Base-by-base conservation (phyloP, 2,329 filamentous ascomycete genomes). In the Calonectria ilicicola region DNA sequence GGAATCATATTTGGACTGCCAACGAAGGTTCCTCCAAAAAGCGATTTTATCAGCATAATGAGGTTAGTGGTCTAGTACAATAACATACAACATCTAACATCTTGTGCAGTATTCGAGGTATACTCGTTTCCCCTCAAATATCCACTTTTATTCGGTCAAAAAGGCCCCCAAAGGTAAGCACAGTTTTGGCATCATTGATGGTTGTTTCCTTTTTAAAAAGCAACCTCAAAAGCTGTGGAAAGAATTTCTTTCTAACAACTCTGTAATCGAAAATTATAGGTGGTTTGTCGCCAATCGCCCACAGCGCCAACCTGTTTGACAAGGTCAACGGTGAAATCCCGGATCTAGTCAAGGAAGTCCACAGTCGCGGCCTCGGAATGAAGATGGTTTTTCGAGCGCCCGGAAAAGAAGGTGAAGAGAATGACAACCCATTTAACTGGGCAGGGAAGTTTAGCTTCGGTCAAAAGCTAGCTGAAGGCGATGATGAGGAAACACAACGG, bases 11-110 rank as follows among this genome's bases (percentile, higher is more conserved):
- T 14, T 74, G 73, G 70, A 74, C 73, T 2, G 73, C 73, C 14
- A 74, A 74, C 23, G 73, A 74, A 38, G 73, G 73, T 2, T 70
- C 70, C 5, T 53, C 70, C 1, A 42, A 68, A n/a, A 70, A 60
- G 12, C 58, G 73, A 6, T 74, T 74, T 27, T 74, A 74, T 21
- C 73, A 74, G 19, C 73, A 74, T 6, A 74, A 74, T 42, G 73
- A 74, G 70, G 73, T 74, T 5, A 23, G 69, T 35, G 3, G 6
- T 7, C 35, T n/a, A n/a, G 6, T 17, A 1, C 10, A 15, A 10
- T 19, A 1, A 21, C 4, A 1, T 32, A 29, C 29, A 0, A 1
- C 2, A 1, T 32, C 15, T 60, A 51, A 47, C 29, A 3, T 8
- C 19, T 8, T 40, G 2, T 15, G 32, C n/a, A 60, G 53, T 26